These are phyloP conservation scores for Madurella fahalii DNA, from an alignment of 2,329 filamentous ascomycete genomes.

Conservation along the genomic window DNA sequence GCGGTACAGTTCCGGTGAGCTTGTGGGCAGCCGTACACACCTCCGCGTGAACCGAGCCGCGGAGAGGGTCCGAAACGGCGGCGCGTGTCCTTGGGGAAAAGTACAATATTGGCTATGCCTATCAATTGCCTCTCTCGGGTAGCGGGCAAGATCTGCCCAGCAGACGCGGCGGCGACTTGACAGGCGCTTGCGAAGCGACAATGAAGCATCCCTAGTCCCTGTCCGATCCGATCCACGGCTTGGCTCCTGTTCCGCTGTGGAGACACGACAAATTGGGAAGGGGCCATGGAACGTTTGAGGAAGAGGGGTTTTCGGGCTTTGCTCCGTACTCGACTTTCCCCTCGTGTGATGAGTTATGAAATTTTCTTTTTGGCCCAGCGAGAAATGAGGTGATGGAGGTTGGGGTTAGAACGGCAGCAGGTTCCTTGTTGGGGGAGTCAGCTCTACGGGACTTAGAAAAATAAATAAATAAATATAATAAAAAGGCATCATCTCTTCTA, in stretches of 20 bases:
- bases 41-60: no score
- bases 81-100: not conserved
- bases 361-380: not conserved
- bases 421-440: slow-evolving; percentile 1
- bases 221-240: not conserved
- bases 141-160: slow-evolving; percentile 7
- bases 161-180: not conserved
- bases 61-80: no score
- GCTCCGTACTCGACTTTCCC: not conserved
- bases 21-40: no score
- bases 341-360: not conserved
- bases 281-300: not conserved
- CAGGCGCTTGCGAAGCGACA: slow-evolving; percentile 6
- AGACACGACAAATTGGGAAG: not conserved
- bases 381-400: not conserved
- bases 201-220: not conserved
- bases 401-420: slow-evolving; percentile 12
- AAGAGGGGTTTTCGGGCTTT: not conserved
- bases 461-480: slow-evolving; percentile 1
- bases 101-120: not conserved
- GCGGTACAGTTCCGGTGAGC: no score
- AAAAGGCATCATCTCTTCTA: no score
- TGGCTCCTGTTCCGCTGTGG: not conserved
- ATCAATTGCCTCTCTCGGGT: slow-evolving; percentile 10
- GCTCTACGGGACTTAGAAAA: not conserved